phyloP scores from a whole-genome alignment of 148 eudicot species.

The Vaccinium vitisidaea region DNA sequence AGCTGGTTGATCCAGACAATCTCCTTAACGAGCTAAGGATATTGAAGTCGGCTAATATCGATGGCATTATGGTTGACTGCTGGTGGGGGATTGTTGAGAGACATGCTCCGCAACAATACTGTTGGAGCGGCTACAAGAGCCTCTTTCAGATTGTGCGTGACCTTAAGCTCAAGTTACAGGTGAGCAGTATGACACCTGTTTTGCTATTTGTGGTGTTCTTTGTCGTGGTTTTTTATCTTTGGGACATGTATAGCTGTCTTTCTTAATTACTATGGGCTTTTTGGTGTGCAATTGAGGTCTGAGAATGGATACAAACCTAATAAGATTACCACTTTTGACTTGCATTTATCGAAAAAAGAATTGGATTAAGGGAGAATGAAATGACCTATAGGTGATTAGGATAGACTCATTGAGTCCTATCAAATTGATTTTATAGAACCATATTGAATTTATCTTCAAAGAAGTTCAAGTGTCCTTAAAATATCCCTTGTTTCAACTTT shows the following conservation, averaged over 20 bases:
- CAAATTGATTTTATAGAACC: neutral
- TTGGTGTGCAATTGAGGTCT: neutral
- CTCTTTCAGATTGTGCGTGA: constrained; percentile 71
- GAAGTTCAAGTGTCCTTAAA: neutral
- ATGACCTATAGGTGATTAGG: too few relatives aligned
- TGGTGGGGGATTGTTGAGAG: constrained; percentile 99
- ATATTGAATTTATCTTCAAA: neutral
- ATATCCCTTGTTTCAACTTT: neutral
- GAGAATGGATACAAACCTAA: neutral
- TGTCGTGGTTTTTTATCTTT: neutral
- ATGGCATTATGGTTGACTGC: constrained; percentile 95
- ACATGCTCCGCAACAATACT: constrained; percentile 62
- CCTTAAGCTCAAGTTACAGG: constrained; percentile 76
- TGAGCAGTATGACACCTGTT: constrained; percentile 17
- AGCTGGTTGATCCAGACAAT: constrained; percentile 59
- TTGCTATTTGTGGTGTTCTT: neutral
- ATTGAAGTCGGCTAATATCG: constrained; percentile 70
- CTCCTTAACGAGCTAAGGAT: constrained; percentile 48
- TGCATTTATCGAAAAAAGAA: neutral
- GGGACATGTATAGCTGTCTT: neutral
- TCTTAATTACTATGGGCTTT: neutral
- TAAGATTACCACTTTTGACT: neutral
- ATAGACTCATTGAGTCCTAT: neutral
- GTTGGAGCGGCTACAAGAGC: constrained; percentile 77
- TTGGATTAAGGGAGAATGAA: neutral